Percentiles rank a stretch among this genome's conserved stretches.
Conservation (phyloP, 2,329 filamentous ascomycete species). For the Ceratocystiopsis brevicomis region DNA sequence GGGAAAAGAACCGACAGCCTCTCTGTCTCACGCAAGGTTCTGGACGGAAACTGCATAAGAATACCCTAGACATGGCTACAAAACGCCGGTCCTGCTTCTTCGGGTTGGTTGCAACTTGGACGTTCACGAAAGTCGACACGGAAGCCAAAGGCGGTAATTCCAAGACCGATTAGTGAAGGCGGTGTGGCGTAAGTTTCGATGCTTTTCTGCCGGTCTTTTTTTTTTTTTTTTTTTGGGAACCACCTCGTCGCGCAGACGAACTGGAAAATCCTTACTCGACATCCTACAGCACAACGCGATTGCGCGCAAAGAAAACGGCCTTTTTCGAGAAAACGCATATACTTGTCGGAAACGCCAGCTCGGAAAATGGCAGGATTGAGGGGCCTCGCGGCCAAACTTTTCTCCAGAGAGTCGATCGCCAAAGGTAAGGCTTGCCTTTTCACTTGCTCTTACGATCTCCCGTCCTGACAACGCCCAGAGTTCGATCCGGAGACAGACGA, state of each 20-base stretch:
- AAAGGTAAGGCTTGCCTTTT: slow-evolving; percentile 28
- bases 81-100: too few species aligned
- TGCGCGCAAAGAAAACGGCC: neutral
- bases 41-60: too few species aligned
- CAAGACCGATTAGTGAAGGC: slow-evolving; percentile 1
- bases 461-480: slow-evolving; percentile 29
- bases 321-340: neutral
- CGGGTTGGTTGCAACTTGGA: too few species aligned
- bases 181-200: slow-evolving; percentile 5
- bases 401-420: slow-evolving; percentile 41
- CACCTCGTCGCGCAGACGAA: slow-evolving; percentile 1
- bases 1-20: slow-evolving; percentile 21
- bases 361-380: slow-evolving; percentile 30
- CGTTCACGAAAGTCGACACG: too few species aligned
- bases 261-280: neutral
- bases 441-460: neutral
- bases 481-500: slow-evolving; percentile 60
- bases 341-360: neutral
- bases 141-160: slow-evolving; percentile 2
- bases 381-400: slow-evolving; percentile 33
- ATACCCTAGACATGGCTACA: too few species aligned
- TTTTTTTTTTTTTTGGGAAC: slow-evolving; percentile 2
- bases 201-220: slow-evolving; percentile 5
- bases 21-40: too few species aligned
- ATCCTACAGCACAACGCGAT: too few species aligned